Percentiles rank a stretch among this genome's conserved stretches.
Evolutionary conservation across 1,139 yeast species (phyloP).

Genomic region (Debaryomyces nepalensis): DNA sequence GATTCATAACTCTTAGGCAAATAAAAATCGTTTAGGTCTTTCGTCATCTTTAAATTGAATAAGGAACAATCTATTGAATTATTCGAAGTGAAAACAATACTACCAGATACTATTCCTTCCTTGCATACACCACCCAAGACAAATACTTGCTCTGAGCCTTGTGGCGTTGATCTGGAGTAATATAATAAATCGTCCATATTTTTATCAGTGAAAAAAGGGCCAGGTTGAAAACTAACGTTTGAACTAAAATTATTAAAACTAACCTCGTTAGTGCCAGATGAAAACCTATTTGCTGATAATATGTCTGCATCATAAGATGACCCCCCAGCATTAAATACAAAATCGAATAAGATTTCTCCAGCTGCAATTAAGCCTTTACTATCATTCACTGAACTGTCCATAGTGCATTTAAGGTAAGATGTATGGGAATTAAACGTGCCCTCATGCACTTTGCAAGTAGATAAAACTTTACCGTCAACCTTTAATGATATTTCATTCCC

Average conservation of each 20-base stretch:
- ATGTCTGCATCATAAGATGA: slow-evolving; percentile 22
- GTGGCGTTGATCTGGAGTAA: slow-evolving; percentile 25
- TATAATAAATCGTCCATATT: slow-evolving; percentile 17
- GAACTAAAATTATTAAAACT: slow-evolving; percentile 21
- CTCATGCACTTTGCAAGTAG: slow-evolving; percentile 19
- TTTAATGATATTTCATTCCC: slow-evolving; percentile 15
- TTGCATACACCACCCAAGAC: slow-evolving; percentile 22
- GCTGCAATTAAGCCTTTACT: slow-evolving; percentile 13
- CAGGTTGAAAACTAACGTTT: slow-evolving; percentile 17
- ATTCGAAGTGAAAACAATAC: slow-evolving; percentile 19
- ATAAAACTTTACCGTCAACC: slow-evolving; percentile 17
- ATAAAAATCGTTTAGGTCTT: slow-evolving; percentile 23
- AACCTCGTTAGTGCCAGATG: slow-evolving; percentile 15
- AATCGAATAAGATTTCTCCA: slow-evolving; percentile 24
- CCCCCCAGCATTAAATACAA: slow-evolving; percentile 28
- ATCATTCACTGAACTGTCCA: slow-evolving; percentile 12
- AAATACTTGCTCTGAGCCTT: slow-evolving; percentile 21
- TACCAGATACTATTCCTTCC: slow-evolving; percentile 21
- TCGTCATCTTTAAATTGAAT: slow-evolving; percentile 18
- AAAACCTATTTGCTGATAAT: slow-evolving; percentile 17
- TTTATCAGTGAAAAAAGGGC: slow-evolving; percentile 20
- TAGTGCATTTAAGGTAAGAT: slow-evolving; percentile 20
- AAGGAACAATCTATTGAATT: slow-evolving; percentile 21
- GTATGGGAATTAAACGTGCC: slow-evolving; percentile 19
- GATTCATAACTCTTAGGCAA: slow-evolving; percentile 19